Conservation (phyloP, 2,329 filamentous ascomycete species). For the Salinomyces thailandicus region DNA sequence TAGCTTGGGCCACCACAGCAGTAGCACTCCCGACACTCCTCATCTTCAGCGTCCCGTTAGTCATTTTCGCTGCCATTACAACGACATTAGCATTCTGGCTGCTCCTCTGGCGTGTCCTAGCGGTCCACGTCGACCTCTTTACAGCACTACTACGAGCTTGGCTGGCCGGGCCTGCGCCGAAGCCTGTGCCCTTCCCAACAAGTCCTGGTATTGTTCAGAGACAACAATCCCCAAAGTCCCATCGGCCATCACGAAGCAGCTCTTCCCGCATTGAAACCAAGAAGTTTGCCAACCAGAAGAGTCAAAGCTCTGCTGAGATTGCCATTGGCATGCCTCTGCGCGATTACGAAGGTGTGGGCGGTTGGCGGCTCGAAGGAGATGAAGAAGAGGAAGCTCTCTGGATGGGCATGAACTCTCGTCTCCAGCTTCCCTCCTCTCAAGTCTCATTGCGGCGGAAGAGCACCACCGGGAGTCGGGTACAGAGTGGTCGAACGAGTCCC, state of each 20-base stretch:
- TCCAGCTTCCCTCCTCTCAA: slow-evolving; percentile 26
- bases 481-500: slow-evolving; percentile 26
- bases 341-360: slow-evolving; percentile 37
- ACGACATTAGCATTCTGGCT: slow-evolving; percentile 15
- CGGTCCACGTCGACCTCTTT: slow-evolving; percentile 34
- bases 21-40: slow-evolving; percentile 2
- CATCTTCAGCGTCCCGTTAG: slow-evolving; percentile 7
- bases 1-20: not conserved
- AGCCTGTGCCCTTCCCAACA: slow-evolving; percentile 4
- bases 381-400: slow-evolving; percentile 32
- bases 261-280: slow-evolving; percentile 3
- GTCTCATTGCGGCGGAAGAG: slow-evolving; percentile 21
- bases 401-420: slow-evolving; percentile 29
- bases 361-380: slow-evolving; percentile 26
- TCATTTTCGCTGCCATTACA: slow-evolving; percentile 6
- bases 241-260: slow-evolving; percentile 14
- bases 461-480: slow-evolving; percentile 23
- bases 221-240: slow-evolving; percentile 22
- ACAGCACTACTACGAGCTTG: slow-evolving; percentile 30
- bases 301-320: slow-evolving; percentile 4
- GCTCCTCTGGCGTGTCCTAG: slow-evolving; percentile 29
- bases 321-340: slow-evolving; percentile 10
- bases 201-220: not conserved
- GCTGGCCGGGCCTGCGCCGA: slow-evolving; percentile 17
- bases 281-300: not conserved